Base-by-base conservation (phyloP, 2,329 filamentous ascomycete genomes). In the Apiospora koreana region DNA sequence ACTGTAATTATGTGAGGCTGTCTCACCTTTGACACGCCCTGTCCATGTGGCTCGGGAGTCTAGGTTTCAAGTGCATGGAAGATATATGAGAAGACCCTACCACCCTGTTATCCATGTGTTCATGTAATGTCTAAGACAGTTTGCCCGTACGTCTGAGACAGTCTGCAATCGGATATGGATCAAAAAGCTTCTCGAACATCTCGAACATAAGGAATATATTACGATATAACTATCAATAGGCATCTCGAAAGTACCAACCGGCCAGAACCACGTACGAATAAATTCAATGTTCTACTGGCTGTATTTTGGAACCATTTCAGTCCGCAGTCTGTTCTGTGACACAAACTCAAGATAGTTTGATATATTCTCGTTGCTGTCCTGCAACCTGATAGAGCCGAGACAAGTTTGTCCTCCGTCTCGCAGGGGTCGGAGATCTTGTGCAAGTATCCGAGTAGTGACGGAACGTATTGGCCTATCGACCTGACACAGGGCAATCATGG, bases 11-110 rank as follows among this genome's bases (percentile, higher is more conserved):
- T 62, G 18, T 38, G 18, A 62, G 54, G 31, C 31, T 62, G 54
- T 62, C 54, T 62, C 54, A 62, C 31, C 54, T 62, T 38, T 62
- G 31, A 38, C 31, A 62, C 54, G 54, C 54, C 31, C 31, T 62
- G 21, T 62, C 54, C 54, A 62, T 62, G 54, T 38, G 54, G 54
- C 31, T 62, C 54, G 28, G 31, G 54, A 62, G 18, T 38, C 54
- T 62, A 62, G 21, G 54, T 38, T 62, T 62, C 54, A 62, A 62
- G 18, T 35, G 54, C 28, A 35, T 62, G 54, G 54, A 12, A 16
- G 18, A 58, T 21, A 21, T 16, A n/a, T n/a, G 28, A 35, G 3
- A 58, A 58, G 16, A 58, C 23, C n/a, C 23, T 23, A 25, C 9
- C 46, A 50, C 28, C 50, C 50, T 58, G 50, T 3, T n/a, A 35